A percentile compares a stretch with the other conserved stretches of the same genome.
These are phyloP conservation scores for Nicotiana tabacum DNA, from an alignment of 257 asterid genomes.

Conservation along the genomic window DNA sequence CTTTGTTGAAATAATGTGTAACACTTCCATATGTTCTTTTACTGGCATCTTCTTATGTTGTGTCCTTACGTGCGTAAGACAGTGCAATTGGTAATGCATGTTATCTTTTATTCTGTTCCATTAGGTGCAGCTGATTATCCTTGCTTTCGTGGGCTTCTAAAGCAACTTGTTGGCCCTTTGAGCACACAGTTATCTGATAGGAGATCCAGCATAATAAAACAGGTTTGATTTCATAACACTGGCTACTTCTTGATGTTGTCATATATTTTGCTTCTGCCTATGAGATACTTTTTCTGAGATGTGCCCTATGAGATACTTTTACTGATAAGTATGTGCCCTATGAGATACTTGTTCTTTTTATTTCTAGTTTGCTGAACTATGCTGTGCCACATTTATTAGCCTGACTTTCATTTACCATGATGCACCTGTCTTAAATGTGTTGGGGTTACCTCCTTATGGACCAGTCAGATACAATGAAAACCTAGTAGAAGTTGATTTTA, in stretches of 20 bases:
- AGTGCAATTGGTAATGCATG: neutral
- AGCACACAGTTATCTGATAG: slow-evolving; percentile 92
- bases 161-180: slow-evolving; percentile 86
- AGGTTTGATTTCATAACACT: slow-evolving; percentile 37
- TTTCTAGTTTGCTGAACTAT: neutral
- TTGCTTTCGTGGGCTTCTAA: slow-evolving; percentile 85
- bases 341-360: neutral
- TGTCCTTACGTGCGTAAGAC: neutral
- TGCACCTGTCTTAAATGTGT: neutral
- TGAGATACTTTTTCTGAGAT: neutral
- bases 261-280: neutral
- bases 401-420: neutral
- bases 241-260: neutral
- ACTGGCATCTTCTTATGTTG: neutral
- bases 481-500: neutral
- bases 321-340: neutral
- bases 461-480: neutral
- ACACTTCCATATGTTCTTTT: neutral
- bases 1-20: neutral
- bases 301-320: neutral
- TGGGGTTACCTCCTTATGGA: slow-evolving; percentile 6
- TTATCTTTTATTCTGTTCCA: slow-evolving; percentile 14
- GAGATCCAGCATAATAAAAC: slow-evolving; percentile 96
- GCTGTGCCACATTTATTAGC: neutral
- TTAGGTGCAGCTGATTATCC: slow-evolving; percentile 96